Base-by-base conservation (phyloP, 768 basidiomycete genomes). In the Hygrophorus russula region DNA sequence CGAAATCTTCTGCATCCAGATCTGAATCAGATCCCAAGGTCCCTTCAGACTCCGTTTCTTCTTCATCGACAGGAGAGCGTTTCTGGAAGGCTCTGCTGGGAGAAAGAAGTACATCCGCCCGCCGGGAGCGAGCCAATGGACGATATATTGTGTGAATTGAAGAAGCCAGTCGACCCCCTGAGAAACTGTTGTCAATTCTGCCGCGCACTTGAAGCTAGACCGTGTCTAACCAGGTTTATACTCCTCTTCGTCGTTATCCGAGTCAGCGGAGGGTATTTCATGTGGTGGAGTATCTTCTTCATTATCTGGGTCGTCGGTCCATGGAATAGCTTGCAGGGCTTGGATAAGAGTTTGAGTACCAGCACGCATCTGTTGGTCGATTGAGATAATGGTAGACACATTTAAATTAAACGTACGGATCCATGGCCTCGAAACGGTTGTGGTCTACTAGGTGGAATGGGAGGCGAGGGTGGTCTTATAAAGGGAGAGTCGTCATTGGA, bases 301-400 rank as follows among this genome's bases (percentile, higher is more conserved):
- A 44, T 77, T 78, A 49, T 88, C 82, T 7, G 73, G 69, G 46
- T 71, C 73, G 32, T 79, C 77, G 28, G 73, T 70, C 82, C 80
- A 85, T 14, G 88, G 89, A 33, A 90, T 68, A 1, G 86, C 88
- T 53, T 90, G 88, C 11, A 91, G 68, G 3, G 85, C 88, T 62
- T 90, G 88, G 31, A 91, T 90, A 39, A 91, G 74, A 2, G 88
- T 85, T 57, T 91, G 89, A 2, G 88, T 91, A 12, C 88, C 88
- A 18, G 80, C 76, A 32, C 85, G 80, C 78, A 91, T 83, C 88
- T 91, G 55, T 30, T 49, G 45, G 41, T 42, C 42, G 34, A 36
- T 42, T 28, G 42, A 46, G 34, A 33, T 49, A 35, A 30, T 44
- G 42, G 42, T 45, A 37, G 39, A 45, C 36, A 12, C 13, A 48